Evolutionary conservation across 225 moss, liverwort and hornwort species (phyloP).

Genomic region (Takakia lepidozioides): DNA sequence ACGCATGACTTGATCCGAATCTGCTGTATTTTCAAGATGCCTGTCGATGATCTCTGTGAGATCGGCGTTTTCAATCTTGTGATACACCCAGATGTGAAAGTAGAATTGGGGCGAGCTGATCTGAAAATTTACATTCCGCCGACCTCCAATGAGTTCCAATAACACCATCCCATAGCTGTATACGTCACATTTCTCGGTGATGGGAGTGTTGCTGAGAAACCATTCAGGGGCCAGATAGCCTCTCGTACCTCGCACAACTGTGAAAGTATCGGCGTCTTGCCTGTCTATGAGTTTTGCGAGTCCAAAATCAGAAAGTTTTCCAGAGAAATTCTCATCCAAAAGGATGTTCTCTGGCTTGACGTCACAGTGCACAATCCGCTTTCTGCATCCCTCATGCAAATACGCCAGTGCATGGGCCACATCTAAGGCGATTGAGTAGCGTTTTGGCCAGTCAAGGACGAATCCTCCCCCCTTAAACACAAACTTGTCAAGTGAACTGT

Average conservation of each 20-base stretch:
- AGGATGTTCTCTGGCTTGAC: constrained; percentile 60
- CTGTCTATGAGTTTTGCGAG: constrained; percentile 48
- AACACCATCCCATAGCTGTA: constrained; percentile 62
- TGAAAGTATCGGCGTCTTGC: constrained; percentile 22
- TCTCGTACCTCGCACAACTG: constrained; percentile 46
- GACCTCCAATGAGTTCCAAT: constrained; percentile 55
- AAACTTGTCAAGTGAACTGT: constrained; percentile 59
- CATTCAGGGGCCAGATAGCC: constrained; percentile 71
- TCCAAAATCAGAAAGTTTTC: constrained; percentile 58
- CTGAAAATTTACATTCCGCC: constrained; percentile 42
- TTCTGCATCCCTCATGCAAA: constrained; percentile 44
- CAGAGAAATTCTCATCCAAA: constrained; percentile 33
- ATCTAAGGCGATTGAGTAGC: constrained; percentile 41
- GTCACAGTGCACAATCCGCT: constrained; percentile 50
- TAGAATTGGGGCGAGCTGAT: constrained; percentile 16
- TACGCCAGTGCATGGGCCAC: constrained; percentile 50
- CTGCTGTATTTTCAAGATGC: constrained; percentile 20
- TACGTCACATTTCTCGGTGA: constrained; percentile 64
- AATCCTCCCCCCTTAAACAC: constrained; percentile 22
- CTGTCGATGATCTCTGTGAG: constrained; percentile 26
- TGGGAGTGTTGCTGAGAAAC: constrained; percentile 38
- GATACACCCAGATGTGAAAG: constrained; percentile 29
- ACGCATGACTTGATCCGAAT: constrained; percentile 18
- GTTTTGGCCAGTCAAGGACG: constrained; percentile 26
- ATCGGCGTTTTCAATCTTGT: constrained; percentile 8